phyloP scores from a whole-genome alignment of 768 basidiomycete species.

The Leccinum ochraceum region DNA sequence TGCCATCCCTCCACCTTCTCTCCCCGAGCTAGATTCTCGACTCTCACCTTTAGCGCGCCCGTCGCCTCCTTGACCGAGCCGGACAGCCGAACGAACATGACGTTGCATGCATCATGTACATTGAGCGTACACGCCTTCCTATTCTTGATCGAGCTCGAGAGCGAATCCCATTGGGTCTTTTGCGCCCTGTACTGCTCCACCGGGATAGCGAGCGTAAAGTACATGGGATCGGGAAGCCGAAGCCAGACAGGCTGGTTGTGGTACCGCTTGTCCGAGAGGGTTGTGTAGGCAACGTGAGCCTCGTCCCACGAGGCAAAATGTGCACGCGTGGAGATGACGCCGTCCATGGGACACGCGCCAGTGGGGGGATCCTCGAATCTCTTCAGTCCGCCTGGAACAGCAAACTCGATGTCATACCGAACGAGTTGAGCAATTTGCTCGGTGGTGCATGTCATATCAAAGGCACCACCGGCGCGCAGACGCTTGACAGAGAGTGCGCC shows the following conservation, averaged over 20 bases:
- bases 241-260: constrained; percentile 38
- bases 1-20: constrained; percentile 56
- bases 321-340: constrained; percentile 39
- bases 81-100: constrained; percentile 43
- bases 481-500: constrained; percentile 29
- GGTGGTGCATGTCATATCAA: constrained; percentile 20
- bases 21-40: constrained; percentile 52
- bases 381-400: constrained; percentile 18
- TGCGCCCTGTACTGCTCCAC: constrained; percentile 53
- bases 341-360: constrained; percentile 26
- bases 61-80: constrained; percentile 55
- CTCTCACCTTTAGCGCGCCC: constrained; percentile 59
- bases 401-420: constrained; percentile 24
- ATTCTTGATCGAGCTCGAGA: constrained; percentile 39
- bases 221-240: constrained; percentile 48
- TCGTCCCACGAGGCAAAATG: constrained; percentile 52
- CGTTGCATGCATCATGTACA: constrained; percentile 26
- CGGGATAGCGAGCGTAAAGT: constrained; percentile 52
- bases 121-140: constrained; percentile 38
- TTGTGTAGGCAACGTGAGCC: constrained; percentile 41
- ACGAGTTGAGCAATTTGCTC: constrained; percentile 25
- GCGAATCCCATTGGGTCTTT: constrained; percentile 47
- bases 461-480: constrained; percentile 25
- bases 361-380: constrained; percentile 30
- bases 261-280: constrained; percentile 37